Conservation (phyloP, 139 green algal species). For the Gonium pectorale region DNA sequence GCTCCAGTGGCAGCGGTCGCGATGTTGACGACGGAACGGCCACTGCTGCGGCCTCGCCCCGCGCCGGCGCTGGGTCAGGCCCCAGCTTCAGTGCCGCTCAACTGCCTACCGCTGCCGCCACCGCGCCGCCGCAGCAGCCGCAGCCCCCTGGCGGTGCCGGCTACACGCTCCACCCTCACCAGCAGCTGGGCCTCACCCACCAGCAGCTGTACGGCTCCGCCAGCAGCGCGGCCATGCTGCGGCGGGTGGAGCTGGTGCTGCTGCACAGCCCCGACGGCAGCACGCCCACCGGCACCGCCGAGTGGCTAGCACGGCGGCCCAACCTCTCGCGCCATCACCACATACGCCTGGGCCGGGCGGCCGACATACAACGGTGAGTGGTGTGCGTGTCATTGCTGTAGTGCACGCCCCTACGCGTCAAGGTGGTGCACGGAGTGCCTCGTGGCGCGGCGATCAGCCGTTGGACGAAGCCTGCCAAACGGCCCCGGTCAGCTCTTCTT, state of each 20-base stretch:
- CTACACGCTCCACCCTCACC: neutral
- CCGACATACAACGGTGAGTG: constrained; percentile 62
- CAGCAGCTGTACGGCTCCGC: constrained; percentile 15
- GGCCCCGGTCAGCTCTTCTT: too few species aligned
- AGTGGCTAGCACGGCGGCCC: constrained; percentile 68
- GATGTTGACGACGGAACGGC: too few species aligned
- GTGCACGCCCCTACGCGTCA: too few species aligned
- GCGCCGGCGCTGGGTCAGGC: too few species aligned
- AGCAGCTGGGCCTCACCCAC: neutral
- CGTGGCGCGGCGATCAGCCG: too few species aligned
- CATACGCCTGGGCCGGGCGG: constrained; percentile 54
- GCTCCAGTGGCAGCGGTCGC: too few species aligned
- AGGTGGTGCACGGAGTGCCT: too few species aligned
- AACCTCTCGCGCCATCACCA: constrained; percentile 79
- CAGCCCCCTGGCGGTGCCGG: neutral
- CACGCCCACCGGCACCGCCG: constrained; percentile 59
- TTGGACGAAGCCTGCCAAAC: too few species aligned
- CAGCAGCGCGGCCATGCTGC: constrained; percentile 20
- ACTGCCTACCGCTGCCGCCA: neutral
- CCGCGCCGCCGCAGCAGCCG: constrained; percentile 7
- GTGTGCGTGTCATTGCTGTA: too few species aligned
- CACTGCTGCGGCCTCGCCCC: too few species aligned
- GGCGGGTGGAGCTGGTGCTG: constrained; percentile 77
- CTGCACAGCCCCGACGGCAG: constrained; percentile 55
- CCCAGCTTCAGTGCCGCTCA: too few species aligned